These are phyloP conservation scores for Tuber indicum DNA, from an alignment of 495 filamentous ascomycete genomes.

Conservation along the genomic window DNA sequence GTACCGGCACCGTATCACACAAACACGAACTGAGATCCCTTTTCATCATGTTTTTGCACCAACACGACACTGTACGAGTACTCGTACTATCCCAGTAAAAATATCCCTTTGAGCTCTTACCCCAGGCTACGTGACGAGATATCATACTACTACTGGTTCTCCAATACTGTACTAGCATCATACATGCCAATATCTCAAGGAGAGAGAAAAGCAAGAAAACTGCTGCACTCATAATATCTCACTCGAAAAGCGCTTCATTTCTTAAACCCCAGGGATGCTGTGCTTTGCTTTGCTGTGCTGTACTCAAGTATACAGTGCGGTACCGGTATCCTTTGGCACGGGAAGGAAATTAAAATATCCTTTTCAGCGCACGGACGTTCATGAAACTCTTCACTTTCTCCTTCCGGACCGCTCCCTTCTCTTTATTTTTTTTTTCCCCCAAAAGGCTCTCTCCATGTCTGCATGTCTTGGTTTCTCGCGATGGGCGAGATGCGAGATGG, in stretches of 20 bases:
- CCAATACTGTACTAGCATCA: neutral
- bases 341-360: constrained; percentile 4
- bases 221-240: neutral
- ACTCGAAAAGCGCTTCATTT: neutral
- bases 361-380: neutral
- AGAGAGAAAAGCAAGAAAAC: neutral
- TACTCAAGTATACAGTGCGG: neutral
- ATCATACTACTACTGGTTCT: neutral
- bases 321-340: neutral
- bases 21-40: neutral
- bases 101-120: neutral
- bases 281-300: neutral
- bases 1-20: neutral
- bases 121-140: neutral
- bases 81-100: too few relatives aligned
- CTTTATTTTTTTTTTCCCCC: neutral
- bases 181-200: neutral
- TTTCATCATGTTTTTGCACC: neutral
- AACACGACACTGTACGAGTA: neutral
- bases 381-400: constrained; percentile 1
- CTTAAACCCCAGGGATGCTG: neutral
- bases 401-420: neutral
- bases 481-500: neutral
- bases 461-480: neutral
- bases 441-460: neutral